phyloP scores from a whole-genome alignment of 2,329 filamentous ascomycete species.

The Podosphaera aphanis region DNA sequence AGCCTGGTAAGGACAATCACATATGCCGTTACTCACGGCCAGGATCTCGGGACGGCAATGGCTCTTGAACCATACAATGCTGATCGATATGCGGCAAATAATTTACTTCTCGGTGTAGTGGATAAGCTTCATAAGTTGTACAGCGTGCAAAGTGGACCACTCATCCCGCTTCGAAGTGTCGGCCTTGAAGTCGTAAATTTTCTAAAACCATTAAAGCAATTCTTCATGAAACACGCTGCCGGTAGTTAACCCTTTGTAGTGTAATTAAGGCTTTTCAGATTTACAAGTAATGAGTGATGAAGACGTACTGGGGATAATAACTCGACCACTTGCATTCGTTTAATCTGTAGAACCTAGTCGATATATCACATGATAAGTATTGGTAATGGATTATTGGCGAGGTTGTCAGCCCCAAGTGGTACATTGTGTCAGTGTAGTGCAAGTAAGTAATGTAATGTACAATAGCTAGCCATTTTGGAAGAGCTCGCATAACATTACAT shows the following conservation, averaged over 20 bases:
- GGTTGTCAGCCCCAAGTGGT: too few species aligned
- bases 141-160: slow-evolving; percentile 51
- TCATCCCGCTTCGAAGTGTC: slow-evolving; percentile 57
- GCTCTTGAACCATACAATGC: slow-evolving; percentile 60
- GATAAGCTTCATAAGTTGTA: slow-evolving; percentile 90
- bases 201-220: slow-evolving; percentile 52
- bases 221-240: slow-evolving; percentile 58
- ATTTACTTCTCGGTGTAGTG: slow-evolving; percentile 51
- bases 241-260: slow-evolving; percentile 24
- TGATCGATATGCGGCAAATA: slow-evolving; percentile 66
- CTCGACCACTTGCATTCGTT: background rate
- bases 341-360: too few species aligned
- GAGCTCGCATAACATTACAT: too few species aligned
- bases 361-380: background rate
- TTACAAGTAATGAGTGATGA: too few species aligned
- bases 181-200: slow-evolving; percentile 57
- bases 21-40: slow-evolving; percentile 56
- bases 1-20: slow-evolving; percentile 53
- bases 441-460: too few species aligned
- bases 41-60: slow-evolving; percentile 62
- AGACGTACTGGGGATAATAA: too few species aligned
- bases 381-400: too few species aligned
- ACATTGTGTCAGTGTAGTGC: too few species aligned
- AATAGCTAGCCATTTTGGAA: too few species aligned
- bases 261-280: background rate